Percentiles rank a stretch among this genome's conserved stretches.
phyloP scores from a whole-genome alignment of 306 rosid genomes.

The Dryas drummondii region DNA sequence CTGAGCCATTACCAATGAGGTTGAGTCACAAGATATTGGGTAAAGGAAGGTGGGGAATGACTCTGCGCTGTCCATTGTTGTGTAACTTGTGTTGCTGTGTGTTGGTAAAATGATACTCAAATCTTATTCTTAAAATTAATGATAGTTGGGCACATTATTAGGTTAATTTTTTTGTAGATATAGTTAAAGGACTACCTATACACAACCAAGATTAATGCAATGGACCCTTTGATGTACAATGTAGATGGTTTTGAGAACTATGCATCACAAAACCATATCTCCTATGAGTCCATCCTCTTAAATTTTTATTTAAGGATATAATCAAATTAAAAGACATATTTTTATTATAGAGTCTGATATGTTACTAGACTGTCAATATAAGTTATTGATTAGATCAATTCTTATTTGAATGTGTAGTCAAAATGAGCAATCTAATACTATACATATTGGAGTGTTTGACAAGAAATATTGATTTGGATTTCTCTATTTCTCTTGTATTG shows the following conservation, averaged over 20 bases:
- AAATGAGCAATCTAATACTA: no score
- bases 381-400: not conserved
- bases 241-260: not conserved
- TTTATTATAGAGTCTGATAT: not conserved
- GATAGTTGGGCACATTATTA: not conserved
- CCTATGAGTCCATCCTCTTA: not conserved
- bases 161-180: not conserved
- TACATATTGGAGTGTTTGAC: no score
- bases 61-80: constrained; percentile 7
- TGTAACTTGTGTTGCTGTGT: not conserved
- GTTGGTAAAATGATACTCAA: constrained; percentile 5
- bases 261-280: not conserved
- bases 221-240: not conserved
- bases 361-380: not conserved
- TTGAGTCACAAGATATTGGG: constrained; percentile 1
- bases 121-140: constrained; percentile 5
- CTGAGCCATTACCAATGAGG: not conserved
- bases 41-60: constrained; percentile 7
- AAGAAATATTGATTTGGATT: no score
- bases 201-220: not conserved
- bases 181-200: constrained; percentile 25
- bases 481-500: no score
- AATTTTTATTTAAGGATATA: not conserved
- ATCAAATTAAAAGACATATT: not conserved
- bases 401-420: no score